A percentile compares a stretch with the other conserved stretches of the same genome.
Evolutionary conservation across 192 early-diverging fungal genomes (phyloP).

Genomic region (Glomus cerebriforme): DNA sequence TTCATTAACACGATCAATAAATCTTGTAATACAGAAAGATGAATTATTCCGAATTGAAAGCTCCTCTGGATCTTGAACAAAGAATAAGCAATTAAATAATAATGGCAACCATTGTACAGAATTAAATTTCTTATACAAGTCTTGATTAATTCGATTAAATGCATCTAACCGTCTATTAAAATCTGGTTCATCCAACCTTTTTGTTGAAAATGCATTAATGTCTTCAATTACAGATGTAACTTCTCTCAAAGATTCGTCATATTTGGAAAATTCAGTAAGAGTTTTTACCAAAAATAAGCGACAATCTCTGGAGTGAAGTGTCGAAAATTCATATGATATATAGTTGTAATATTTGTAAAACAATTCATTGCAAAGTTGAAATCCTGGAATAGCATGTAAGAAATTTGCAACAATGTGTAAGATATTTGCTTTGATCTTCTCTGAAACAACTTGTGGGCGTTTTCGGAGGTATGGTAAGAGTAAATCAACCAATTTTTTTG

Average conservation of each 20-base stretch:
- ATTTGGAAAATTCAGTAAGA: constrained; percentile 63
- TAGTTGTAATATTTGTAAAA: constrained; percentile 65
- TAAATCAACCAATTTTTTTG: constrained; percentile 73
- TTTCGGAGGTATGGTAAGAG: constrained; percentile 82
- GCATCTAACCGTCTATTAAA: constrained; percentile 82
- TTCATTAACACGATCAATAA: constrained; percentile 56
- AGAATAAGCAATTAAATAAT: constrained; percentile 84
- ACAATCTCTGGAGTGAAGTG: constrained; percentile 60
- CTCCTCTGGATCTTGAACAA: constrained; percentile 82
- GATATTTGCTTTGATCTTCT: constrained; percentile 83
- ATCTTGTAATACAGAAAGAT: constrained; percentile 69
- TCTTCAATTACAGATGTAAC: constrained; percentile 65
- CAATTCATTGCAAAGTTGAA: constrained; percentile 38
- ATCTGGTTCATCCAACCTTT: constrained; percentile 84
- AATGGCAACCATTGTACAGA: constrained; percentile 84
- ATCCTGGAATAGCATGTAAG: constrained; percentile 70
- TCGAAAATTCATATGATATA: constrained; percentile 73
- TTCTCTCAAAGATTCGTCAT: constrained; percentile 54
- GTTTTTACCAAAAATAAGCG: constrained; percentile 65
- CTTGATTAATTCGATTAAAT: constrained; percentile 70
- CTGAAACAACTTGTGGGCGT: constrained; percentile 67
- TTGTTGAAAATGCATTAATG: constrained; percentile 76
- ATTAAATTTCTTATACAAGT: constrained; percentile 65
- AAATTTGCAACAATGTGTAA: constrained; percentile 79
- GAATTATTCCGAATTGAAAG: constrained; percentile 85